These are phyloP conservation scores for Aphanomyces euteiches DNA, from an alignment of 352 stramenopile genomes.

Conservation along the genomic window DNA sequence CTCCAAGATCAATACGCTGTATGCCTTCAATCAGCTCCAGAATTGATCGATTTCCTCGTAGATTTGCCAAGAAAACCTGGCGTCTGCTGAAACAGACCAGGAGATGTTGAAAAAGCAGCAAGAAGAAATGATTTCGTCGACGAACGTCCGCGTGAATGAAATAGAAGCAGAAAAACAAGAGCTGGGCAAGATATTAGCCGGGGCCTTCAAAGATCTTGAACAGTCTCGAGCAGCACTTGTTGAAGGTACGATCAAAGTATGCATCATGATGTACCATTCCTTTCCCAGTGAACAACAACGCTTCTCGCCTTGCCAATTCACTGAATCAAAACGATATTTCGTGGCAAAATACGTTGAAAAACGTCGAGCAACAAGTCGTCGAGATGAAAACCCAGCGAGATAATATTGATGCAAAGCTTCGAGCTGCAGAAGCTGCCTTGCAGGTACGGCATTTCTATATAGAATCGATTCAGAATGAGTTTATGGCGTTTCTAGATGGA, in stretches of 20 bases:
- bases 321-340: conserved; percentile 37
- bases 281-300: conserved; percentile 34
- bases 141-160: conserved; percentile 42
- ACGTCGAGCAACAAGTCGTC: conserved; percentile 37
- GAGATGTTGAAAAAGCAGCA: conserved; percentile 4
- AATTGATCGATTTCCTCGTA: neutral
- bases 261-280: conserved; percentile 60
- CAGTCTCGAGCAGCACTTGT: conserved; percentile 36
- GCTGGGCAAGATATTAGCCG: conserved; percentile 38
- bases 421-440: conserved; percentile 41
- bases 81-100: neutral
- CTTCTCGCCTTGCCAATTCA: conserved; percentile 33
- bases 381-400: conserved; percentile 44
- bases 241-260: conserved; percentile 46
- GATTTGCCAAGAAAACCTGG: neutral
- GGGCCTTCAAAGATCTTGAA: conserved; percentile 42
- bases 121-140: conserved; percentile 23
- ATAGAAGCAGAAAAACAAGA: conserved; percentile 40
- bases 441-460: conserved; percentile 28
- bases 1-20: neutral
- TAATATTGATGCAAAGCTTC: conserved; percentile 36
- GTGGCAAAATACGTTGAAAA: conserved; percentile 19
- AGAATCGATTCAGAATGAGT: neutral
- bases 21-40: neutral
- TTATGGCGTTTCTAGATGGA: conserved; percentile 35